Evolutionary conservation across 2,329 filamentous ascomycete genomes (phyloP).

Genomic region (Xylaria digitata): DNA sequence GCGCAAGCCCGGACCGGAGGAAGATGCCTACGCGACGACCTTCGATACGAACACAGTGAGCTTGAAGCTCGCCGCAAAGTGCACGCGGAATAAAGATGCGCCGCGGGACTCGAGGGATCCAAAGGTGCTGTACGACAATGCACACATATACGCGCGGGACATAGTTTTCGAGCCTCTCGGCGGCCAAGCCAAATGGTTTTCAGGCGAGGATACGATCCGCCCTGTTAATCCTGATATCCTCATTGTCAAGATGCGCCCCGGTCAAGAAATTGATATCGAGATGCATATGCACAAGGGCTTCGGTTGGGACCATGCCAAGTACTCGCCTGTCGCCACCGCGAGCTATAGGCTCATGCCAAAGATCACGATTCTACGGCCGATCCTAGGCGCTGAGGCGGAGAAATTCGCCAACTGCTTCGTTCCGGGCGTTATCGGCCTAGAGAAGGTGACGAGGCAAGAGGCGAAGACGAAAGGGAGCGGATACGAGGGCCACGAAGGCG

Average conservation of each 20-base stretch:
- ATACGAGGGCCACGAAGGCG: conserved; percentile 79
- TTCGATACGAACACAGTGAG: conserved; percentile 90
- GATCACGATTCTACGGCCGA: conserved; percentile 85
- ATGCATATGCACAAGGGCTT: conserved; percentile 97
- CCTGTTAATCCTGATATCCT: conserved; percentile 92
- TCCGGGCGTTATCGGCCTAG: conserved; percentile 83
- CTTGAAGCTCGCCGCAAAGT: conserved; percentile 80
- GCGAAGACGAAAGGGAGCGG: conserved; percentile 68
- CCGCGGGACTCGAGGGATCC: conserved; percentile 81
- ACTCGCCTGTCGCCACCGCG: conserved; percentile 94
- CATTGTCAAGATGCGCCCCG: conserved; percentile 91
- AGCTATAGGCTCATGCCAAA: conserved; percentile 90
- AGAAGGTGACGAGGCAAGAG: conserved; percentile 76
- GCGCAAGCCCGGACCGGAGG: conserved; percentile 73
- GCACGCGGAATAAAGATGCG: conserved; percentile 81
- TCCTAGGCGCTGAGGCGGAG: conserved; percentile 84
- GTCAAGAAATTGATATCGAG: conserved; percentile 85
- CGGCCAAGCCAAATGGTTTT: conserved; percentile 76
- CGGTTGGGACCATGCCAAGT: conserved; percentile 95
- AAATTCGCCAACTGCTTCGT: conserved; percentile 95
- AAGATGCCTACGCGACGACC: conserved; percentile 68
- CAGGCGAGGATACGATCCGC: conserved; percentile 73
- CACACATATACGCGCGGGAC: conserved; percentile 82
- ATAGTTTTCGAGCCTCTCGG: conserved; percentile 82
- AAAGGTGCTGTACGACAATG: conserved; percentile 84